Percentiles rank a stretch among this genome's conserved stretches.
These are phyloP conservation scores for Plasmodium gonderi DNA, from an alignment of 169 alveolate species.

Conservation along the genomic window DNA sequence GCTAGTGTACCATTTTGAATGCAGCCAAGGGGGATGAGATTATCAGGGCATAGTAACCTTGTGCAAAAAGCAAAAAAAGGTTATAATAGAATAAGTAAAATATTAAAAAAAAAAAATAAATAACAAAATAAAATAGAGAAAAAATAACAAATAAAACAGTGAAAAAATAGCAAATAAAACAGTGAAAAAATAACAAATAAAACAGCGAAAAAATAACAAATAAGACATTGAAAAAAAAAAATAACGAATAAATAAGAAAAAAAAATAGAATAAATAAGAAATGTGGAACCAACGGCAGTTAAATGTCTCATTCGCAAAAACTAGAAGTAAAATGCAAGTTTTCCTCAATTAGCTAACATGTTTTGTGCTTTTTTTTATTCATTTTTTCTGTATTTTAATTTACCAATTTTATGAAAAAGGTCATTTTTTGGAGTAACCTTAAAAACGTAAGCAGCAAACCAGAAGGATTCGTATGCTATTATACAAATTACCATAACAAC, in stretches of 20 bases:
- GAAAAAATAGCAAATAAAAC: background rate
- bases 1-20: constrained; percentile 46
- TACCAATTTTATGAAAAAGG: constrained; percentile 37
- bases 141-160: background rate
- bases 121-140: background rate
- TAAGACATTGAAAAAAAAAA: background rate
- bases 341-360: background rate
- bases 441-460: constrained; percentile 34
- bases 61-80: background rate
- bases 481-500: constrained; percentile 74
- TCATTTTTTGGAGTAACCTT: constrained; percentile 9
- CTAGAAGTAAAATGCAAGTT: background rate
- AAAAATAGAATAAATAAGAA: background rate
- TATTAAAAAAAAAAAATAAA: background rate
- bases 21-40: constrained; percentile 59
- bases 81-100: no score
- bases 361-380: background rate
- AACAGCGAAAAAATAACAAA: background rate
- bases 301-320: background rate
- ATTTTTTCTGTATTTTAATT: background rate
- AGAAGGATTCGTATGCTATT: constrained; percentile 67
- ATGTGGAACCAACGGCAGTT: background rate
- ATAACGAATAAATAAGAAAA: background rate
- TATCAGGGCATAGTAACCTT: constrained; percentile 17
- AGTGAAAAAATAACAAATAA: no score